These are phyloP conservation scores for Phlyctochytrium planicorne DNA, from an alignment of 192 early-diverging fungal genomes.

Conservation along the genomic window DNA sequence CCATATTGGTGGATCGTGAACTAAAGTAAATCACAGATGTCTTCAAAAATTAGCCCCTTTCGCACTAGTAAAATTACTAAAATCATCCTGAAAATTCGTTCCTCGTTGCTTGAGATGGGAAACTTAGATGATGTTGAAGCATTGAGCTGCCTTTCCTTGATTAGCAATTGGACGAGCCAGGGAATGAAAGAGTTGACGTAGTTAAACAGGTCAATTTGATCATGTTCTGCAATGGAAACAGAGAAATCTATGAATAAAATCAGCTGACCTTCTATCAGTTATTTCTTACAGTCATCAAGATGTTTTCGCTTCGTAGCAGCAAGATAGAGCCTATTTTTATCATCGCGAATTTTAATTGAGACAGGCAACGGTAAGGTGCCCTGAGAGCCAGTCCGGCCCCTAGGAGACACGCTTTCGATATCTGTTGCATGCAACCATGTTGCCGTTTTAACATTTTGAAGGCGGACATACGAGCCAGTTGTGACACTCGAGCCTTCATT, in stretches of 20 bases:
- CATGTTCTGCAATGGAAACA: constrained; percentile 25
- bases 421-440: constrained; percentile 30
- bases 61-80: constrained; percentile 6
- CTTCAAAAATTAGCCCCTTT: neutral
- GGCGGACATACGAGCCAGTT: constrained; percentile 22
- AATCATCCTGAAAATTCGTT: constrained; percentile 25
- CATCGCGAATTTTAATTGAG: neutral
- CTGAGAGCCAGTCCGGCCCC: neutral
- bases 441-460: constrained; percentile 32
- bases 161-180: constrained; percentile 23
- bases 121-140: constrained; percentile 9
- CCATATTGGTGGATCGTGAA: constrained; percentile 22
- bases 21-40: constrained; percentile 33
- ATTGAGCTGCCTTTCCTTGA: neutral
- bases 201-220: constrained; percentile 22
- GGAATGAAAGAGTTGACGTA: constrained; percentile 27
- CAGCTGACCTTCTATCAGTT: no score
- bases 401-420: no score
- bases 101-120: constrained; percentile 22
- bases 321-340: neutral
- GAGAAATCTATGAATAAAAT: no score
- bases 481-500: neutral
- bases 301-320: constrained; percentile 11
- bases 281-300: constrained; percentile 31
- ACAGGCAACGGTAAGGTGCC: neutral